Percentiles rank a stretch among this genome's conserved stretches.
Evolutionary conservation across 2,329 filamentous ascomycete species (phyloP).

Genomic region (Aspergillus ustus): DNA sequence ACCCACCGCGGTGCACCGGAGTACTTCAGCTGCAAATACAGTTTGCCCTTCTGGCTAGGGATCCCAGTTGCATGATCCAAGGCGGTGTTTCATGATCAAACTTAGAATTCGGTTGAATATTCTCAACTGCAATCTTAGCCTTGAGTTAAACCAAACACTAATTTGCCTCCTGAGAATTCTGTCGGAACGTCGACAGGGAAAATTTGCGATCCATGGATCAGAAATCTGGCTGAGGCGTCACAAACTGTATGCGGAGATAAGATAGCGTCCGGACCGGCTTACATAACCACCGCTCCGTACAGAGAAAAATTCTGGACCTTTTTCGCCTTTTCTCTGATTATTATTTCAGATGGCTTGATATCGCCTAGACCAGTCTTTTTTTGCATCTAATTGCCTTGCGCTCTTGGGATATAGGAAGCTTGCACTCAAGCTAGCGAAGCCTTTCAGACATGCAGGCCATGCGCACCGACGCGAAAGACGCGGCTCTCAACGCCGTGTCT

Average conservation of each 20-base stretch:
- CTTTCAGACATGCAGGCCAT: conserved; percentile 16
- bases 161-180: no score
- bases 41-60: background rate
- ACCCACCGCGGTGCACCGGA: no score
- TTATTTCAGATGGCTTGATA: conserved; percentile 12
- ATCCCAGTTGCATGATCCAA: background rate
- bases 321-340: conserved; percentile 7
- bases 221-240: no score
- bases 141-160: background rate
- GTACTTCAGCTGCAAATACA: background rate
- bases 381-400: background rate
- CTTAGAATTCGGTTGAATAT: no score
- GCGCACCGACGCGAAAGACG: conserved; percentile 16
- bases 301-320: conserved; percentile 15
- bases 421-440: background rate
- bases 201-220: no score
- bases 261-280: background rate
- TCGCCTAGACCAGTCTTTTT: background rate
- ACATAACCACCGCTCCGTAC: conserved; percentile 12
- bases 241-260: background rate
- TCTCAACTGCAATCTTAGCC: background rate
- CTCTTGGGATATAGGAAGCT: background rate
- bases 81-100: background rate
- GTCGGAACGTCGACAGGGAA: no score
- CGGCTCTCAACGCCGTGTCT: conserved; percentile 12